Evolutionary conservation across 805 yeast genomes (phyloP).

Genomic region (Candida corydali): DNA sequence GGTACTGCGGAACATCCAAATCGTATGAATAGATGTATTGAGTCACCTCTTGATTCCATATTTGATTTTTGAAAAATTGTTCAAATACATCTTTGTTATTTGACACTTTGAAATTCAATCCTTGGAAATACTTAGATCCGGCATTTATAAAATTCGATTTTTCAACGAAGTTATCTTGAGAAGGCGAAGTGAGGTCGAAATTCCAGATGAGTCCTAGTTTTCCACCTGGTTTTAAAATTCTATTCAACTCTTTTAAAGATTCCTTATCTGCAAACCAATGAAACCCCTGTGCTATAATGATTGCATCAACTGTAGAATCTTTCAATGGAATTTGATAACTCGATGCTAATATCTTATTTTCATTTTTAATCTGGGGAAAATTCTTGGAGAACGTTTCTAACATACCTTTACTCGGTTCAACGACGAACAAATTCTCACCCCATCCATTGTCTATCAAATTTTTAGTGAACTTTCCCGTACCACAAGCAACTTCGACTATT

Average conservation of each 20-base stretch:
- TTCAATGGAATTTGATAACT: conserved; percentile 45
- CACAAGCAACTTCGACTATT: conserved; percentile 53
- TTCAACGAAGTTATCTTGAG: conserved; percentile 6
- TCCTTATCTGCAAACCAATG: conserved; percentile 60
- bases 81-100: conserved; percentile 10
- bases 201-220: conserved; percentile 58
- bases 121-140: conserved; percentile 7
- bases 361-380: conserved; percentile 38
- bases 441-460: conserved; percentile 39
- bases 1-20: conserved; percentile 52
- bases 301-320: conserved; percentile 43
- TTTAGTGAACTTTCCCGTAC: conserved; percentile 61
- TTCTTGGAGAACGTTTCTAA: conserved; percentile 40
- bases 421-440: conserved; percentile 34
- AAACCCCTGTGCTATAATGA: conserved; percentile 58
- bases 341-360: conserved; percentile 30
- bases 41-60: conserved; percentile 37
- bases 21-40: conserved; percentile 34
- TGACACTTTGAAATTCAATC: conserved; percentile 6
- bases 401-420: conserved; percentile 61
- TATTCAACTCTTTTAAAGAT: conserved; percentile 44
- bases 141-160: conserved; percentile 6
- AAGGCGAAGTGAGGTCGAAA: conserved; percentile 32
- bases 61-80: conserved; percentile 15
- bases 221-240: conserved; percentile 49